Base-by-base conservation (phyloP, 1,284 basidiomycete genomes). In the Ceratobasidium sp. region DNA sequence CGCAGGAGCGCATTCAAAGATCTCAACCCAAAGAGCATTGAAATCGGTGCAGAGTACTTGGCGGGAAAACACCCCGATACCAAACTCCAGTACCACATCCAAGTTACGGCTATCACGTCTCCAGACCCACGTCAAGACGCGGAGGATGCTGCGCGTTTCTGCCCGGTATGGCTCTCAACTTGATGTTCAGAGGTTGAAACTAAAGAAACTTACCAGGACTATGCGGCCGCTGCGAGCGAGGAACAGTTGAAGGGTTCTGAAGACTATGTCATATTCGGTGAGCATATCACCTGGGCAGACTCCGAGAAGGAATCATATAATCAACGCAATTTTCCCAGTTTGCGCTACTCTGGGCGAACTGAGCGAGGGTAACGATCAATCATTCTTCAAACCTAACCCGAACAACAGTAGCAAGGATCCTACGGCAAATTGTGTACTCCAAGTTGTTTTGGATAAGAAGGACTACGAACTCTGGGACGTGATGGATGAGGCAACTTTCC, bases 71-170 rank as follows among this genome's bases (percentile, higher is more conserved):
- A 74, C 41, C 44, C 70, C 13, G 52, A 25, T 3, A 71, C 36
- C 29, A 19, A 66, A 33, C 56, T 73, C 16, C 73, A 74, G 56
- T 73, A 74, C 49, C 73, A 73, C 21, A 53, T 71, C 19, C 73
- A 74, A 44, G 53, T 73, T 47, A 72, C 73, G 3, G 71, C 73
- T 0, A 57, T 71, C 13, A 16, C 47, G 23, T 72, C 71, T 8
- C 71, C 71, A 2, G 42, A 72, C 54, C 71, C 68, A 19, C 39
- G 27, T 29, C 33, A 58, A 33, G 70, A 72, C 44, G 71, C 71
- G 8, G 71, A 71, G 39, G 71, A 72, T 57, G 71, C 71, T 27
- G 66, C 66, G 29, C 62, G 71, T 13, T 64, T 62, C 29, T 72
- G 71, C 29, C 71, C 71, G 23, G 57, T 59, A 47, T 30, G 27